These are phyloP conservation scores for Hepatocystis sp. DNA, from an alignment of 169 alveolate genomes.

Conservation along the genomic window DNA sequence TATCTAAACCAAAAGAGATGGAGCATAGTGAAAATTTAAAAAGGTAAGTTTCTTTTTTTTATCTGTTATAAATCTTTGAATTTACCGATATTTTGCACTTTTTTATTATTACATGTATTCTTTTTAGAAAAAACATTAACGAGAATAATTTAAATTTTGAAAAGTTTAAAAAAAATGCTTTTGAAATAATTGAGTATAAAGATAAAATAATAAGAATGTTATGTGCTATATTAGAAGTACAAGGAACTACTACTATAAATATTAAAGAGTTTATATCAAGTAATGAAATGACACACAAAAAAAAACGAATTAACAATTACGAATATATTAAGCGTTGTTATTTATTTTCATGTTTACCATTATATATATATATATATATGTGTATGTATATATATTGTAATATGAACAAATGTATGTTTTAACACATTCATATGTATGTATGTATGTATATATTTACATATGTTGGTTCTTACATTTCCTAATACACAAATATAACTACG, in stretches of 20 bases:
- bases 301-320: no score
- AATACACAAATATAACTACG: no score
- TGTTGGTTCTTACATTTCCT: no score
- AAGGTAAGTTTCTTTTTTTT: neutral
- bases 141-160: constrained; percentile 33
- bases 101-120: neutral
- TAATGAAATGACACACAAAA: no score
- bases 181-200: constrained; percentile 51
- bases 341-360: neutral
- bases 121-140: constrained; percentile 18
- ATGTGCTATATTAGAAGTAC: constrained; percentile 69
- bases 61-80: neutral
- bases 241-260: constrained; percentile 58
- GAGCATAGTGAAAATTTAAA: constrained; percentile 4
- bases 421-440: no score
- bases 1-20: neutral
- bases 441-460: no score
- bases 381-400: no score
- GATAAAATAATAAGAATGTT: constrained; percentile 63
- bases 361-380: no score
- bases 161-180: constrained; percentile 50
- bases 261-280: constrained; percentile 60
- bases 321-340: no score
- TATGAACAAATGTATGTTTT: no score
- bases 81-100: neutral